Evolutionary conservation across 2,329 filamentous ascomycete genomes (phyloP), one percentile per base, ranked within the genome.

Genomic region (Ophiocordyceps camponoti-rufipedis): DNA sequence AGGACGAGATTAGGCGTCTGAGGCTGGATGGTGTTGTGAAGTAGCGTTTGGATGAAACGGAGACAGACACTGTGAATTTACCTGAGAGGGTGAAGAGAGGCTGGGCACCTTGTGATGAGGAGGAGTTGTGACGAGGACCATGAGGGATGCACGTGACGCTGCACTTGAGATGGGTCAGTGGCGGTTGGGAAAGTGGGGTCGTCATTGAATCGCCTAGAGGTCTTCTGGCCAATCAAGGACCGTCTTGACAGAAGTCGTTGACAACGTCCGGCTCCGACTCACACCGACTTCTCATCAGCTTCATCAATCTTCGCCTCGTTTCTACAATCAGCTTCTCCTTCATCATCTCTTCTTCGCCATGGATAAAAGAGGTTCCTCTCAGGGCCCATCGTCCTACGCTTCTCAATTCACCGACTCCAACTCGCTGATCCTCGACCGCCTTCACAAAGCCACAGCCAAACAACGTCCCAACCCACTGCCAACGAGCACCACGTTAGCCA

Each of bases 21-120:
- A 83, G 71, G 55, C 64, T 68, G 31, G 72, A 77, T 44, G 85
- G 85, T 0, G 76, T 85, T 2, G 67, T 94, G 12, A 62, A 68
- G 42, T 77, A 66, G 49, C n/a, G 11, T 18, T 32, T 38, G 33
- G 13, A 6, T n/a, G 33, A 16, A 38, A 23, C 23, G 23, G 23
- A 23, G 23, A 23, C 23, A 23, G 23, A 23, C 23, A 5, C 23
- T 23, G 23, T 23, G 23, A 23, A 23, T 23, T 23, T 23, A 23
- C 23, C 23, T 23, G 23, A 23, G 23, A 23, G 23, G 23, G 23
- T 23, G 23, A 23, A 23, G n/a, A 39, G 16, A 16, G n/a, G 35
- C 14, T 5, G 35, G 18, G 9, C 12, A 14, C n/a, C 4, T 18
- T 3, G 23, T 5, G 23, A 23, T 23, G 23, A 23, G 23, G 23